Evolutionary conservation across 2,329 filamentous ascomycete genomes (phyloP), one percentile per base, ranked within the genome.

Genomic region (Fusarium cyanostomum): DNA sequence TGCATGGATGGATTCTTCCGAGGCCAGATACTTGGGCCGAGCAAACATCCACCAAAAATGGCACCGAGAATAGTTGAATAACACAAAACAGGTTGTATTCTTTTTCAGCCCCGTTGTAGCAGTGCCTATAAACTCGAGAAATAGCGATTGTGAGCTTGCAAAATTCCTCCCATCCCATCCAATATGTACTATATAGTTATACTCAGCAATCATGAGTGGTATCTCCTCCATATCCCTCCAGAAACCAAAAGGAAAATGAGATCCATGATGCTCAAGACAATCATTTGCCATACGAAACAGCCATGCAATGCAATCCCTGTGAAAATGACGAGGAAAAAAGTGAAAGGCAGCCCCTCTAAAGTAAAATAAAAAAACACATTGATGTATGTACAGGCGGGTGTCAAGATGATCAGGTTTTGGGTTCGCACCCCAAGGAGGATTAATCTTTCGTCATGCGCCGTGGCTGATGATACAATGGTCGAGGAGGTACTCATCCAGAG

Each of bases 251-350:
- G 43, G 50, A 55, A 61, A 50, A 49, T 37, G 46, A 42, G 61
- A 52, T 53, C 64, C 64, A 37, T 67, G 42, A 62, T 54, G 44
- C 52, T 53, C 30, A 38, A 54, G 42, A 54, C 45, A 42, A 50
- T 62, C 56, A 54, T 51, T 58, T 54, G 52, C 52, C 52, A 46
- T 58, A 55, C 44, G 34, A 63, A 50, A 59, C 55, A 63, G 35
- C 58, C 64, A 53, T 53, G 66, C 66, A 66, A 68, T 68, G 66
- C 67, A 66, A 59, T 51, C 67, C 56, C 52, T 53, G 56, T 62
- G 50, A 66, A 42, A 26, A 56, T 56, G 38, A 34, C 54, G 55
- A 62, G 46, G 18, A 51, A 39, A 30, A 42, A 59, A 62, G 48
- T 31, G 21, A 42, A 39, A 65, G 35, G 28, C 50, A 50, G 48